A percentile compares a stretch with the other conserved stretches of the same genome.
Conservation (phyloP, 306 rosid genomes). For the Chamaecrista fasciculata region DNA sequence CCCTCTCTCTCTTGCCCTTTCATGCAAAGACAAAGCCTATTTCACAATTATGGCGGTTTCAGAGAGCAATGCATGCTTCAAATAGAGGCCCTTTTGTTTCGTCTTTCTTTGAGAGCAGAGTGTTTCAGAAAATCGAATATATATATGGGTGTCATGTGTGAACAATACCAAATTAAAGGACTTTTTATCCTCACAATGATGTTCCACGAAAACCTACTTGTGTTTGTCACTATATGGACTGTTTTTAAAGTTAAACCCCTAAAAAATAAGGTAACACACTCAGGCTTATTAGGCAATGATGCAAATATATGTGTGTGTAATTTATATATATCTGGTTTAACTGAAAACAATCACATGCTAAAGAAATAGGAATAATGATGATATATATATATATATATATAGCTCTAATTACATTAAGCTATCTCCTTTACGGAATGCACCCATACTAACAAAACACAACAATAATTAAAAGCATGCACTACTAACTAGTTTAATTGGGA, state of each 20-base stretch:
- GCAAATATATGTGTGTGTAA: background rate
- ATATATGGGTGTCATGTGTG: conserved; percentile 9
- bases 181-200: conserved; percentile 9
- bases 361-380: too few relatives aligned
- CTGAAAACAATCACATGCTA: background rate
- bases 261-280: background rate
- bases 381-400: background rate
- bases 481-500: too few relatives aligned
- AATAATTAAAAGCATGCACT: too few relatives aligned
- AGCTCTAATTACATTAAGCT: background rate
- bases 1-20: too few relatives aligned
- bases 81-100: conserved; percentile 10
- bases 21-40: conserved; percentile 39
- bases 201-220: conserved; percentile 17
- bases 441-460: background rate
- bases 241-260: background rate
- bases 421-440: background rate
- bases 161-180: background rate
- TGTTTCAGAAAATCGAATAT: conserved; percentile 15
- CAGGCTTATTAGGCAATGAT: background rate
- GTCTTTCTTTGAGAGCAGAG: background rate
- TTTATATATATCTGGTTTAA: too few relatives aligned
- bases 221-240: background rate
- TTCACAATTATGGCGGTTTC: conserved; percentile 29
- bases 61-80: conserved; percentile 37